Percentiles rank a stretch among this genome's conserved stretches.
Evolutionary conservation across 345 rosid species (phyloP).

Genomic region (Rhodamnia argentea): DNA sequence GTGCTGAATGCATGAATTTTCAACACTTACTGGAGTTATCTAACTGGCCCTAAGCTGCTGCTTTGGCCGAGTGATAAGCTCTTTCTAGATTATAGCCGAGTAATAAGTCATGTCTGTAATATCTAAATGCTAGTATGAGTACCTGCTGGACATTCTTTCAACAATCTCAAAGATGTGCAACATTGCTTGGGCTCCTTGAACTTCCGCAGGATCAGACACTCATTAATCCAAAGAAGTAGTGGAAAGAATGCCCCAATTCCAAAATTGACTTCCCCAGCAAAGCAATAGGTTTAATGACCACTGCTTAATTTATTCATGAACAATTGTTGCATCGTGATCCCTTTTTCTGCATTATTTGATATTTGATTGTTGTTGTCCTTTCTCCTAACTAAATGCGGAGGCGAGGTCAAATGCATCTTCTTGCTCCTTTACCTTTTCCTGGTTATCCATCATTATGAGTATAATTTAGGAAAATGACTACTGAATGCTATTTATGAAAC

Average conservation of each 20-base stretch:
- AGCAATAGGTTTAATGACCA: neutral
- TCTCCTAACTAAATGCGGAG: neutral
- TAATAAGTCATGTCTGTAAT: neutral
- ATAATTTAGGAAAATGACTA: neutral
- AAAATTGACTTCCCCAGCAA: neutral
- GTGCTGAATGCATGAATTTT: neutral
- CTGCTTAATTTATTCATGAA: neutral
- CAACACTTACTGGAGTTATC: neutral
- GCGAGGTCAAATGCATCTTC: neutral
- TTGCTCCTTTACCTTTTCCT: neutral
- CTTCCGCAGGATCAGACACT: neutral
- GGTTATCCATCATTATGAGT: neutral
- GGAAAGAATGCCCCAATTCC: neutral
- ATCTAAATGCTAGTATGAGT: neutral
- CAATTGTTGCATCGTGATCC: neutral
- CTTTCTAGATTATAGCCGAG: neutral
- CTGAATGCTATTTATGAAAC: neutral
- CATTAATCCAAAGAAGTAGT: neutral
- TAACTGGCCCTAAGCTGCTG: neutral
- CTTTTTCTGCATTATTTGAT: neutral
- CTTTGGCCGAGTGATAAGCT: neutral
- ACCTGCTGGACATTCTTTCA: neutral
- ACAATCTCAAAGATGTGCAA: neutral
- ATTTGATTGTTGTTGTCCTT: neutral
- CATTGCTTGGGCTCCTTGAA: neutral